Evolutionary conservation across 1,284 basidiomycete genomes (phyloP).

Genomic region (Cryptococcus hybrid): DNA sequence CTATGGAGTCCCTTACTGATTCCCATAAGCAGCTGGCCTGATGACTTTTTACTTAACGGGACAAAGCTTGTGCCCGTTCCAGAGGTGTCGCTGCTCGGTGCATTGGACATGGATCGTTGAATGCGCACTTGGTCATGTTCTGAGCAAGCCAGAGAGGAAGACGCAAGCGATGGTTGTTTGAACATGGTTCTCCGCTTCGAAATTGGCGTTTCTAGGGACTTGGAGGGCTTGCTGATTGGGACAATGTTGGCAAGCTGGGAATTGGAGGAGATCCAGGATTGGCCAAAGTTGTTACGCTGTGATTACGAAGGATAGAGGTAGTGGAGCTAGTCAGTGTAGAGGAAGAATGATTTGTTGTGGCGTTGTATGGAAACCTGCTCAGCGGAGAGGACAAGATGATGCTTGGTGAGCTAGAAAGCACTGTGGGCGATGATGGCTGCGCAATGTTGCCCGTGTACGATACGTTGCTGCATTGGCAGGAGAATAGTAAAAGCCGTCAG

Average conservation of each 20-base stretch:
- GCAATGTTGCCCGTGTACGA: not conserved
- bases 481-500: too few species aligned
- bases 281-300: not conserved
- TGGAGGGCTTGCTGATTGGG: too few species aligned
- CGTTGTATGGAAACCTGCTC: slow-evolving; percentile 1
- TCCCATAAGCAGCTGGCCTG: slow-evolving; percentile 11
- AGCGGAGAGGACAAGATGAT: not conserved
- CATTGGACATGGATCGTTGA: too few species aligned
- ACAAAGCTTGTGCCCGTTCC: not conserved
- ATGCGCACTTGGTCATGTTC: too few species aligned
- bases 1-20: slow-evolving; percentile 13
- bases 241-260: not conserved
- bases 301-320: not conserved
- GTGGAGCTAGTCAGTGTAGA: slow-evolving; percentile 2
- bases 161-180: too few species aligned
- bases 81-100: not conserved
- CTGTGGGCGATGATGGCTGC: not conserved
- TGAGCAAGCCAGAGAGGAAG: too few species aligned
- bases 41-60: slow-evolving; percentile 7
- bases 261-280: not conserved
- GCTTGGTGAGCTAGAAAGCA: not conserved
- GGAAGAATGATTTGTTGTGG: not conserved
- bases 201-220: too few species aligned
- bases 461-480: too few species aligned
- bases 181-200: too few species aligned